phyloP scores from a whole-genome alignment of 2,329 filamentous ascomycete species.

The Neocatenulostroma microsporum region DNA sequence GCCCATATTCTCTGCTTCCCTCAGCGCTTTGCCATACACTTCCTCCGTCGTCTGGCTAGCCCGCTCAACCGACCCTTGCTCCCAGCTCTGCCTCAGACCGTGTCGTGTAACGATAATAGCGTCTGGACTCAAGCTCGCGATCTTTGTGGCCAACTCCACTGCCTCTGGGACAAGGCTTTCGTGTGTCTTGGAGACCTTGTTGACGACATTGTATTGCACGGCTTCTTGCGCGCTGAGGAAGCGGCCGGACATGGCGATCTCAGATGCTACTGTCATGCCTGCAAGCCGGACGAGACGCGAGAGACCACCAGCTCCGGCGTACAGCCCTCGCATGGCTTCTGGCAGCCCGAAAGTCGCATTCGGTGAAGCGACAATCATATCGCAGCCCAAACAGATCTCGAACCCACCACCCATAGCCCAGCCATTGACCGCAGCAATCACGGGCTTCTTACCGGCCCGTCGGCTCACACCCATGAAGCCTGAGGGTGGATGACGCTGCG shows the following conservation, averaged over 20 bases:
- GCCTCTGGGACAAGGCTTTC: constrained; percentile 33
- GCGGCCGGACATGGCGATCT: constrained; percentile 44
- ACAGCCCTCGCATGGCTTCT: constrained; percentile 49
- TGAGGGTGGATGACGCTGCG: constrained; percentile 21
- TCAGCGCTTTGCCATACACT: constrained; percentile 34
- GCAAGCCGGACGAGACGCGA: constrained; percentile 44
- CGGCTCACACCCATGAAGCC: constrained; percentile 52
- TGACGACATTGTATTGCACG: constrained; percentile 35
- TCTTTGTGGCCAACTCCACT: constrained; percentile 29
- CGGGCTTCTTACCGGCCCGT: constrained; percentile 52
- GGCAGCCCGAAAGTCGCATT: constrained; percentile 47
- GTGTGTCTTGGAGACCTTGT: constrained; percentile 30
- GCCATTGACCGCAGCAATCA: constrained; percentile 54
- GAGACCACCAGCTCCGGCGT: constrained; percentile 46
- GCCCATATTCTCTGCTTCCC: constrained; percentile 42
- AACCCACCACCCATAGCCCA: constrained; percentile 51
- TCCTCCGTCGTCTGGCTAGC: constrained; percentile 37
- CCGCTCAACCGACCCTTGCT: constrained; percentile 36
- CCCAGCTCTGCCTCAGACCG: constrained; percentile 34
- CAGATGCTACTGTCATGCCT: constrained; percentile 43
- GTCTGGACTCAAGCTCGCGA: constrained; percentile 32
- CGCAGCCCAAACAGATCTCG: constrained; percentile 49
- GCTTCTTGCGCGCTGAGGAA: constrained; percentile 41
- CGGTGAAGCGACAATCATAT: constrained; percentile 47
- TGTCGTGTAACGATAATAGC: constrained; percentile 36